Evolutionary conservation across 2,329 filamentous ascomycete genomes (phyloP).

Genomic region (Tothia fuscella): DNA sequence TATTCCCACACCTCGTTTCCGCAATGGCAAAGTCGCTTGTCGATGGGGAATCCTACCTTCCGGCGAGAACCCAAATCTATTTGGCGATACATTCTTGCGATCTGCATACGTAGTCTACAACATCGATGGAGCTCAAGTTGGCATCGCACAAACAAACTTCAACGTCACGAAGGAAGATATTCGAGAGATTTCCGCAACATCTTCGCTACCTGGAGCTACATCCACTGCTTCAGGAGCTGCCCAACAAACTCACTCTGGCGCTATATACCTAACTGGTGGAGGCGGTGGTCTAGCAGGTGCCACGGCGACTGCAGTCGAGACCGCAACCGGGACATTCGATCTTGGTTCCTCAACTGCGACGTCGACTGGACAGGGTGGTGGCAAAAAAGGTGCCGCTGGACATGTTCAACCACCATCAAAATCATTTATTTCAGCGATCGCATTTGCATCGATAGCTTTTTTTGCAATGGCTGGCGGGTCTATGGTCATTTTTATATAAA

Average conservation of each 20-base stretch:
- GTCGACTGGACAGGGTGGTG: neutral
- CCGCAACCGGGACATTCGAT: conserved; percentile 9
- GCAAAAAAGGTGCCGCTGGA: neutral
- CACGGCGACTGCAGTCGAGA: neutral
- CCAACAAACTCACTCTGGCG: conserved; percentile 6
- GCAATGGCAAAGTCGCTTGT: conserved; percentile 6
- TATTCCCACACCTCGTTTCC: conserved; percentile 3
- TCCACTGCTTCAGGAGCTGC: conserved; percentile 5
- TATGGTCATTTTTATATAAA: conserved; percentile 3
- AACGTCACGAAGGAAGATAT: conserved; percentile 40
- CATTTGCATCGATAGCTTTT: neutral
- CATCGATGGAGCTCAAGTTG: conserved; percentile 47
- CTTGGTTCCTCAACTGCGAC: conserved; percentile 5
- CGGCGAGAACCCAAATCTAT: conserved; percentile 34
- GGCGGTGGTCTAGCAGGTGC: neutral
- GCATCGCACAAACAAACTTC: conserved; percentile 49
- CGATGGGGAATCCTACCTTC: conserved; percentile 38
- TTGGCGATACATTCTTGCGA: conserved; percentile 52
- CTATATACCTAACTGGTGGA: conserved; percentile 1
- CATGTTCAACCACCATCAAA: neutral
- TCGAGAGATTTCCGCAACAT: conserved; percentile 40
- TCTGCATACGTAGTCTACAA: conserved; percentile 54
- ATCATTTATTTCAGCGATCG: neutral
- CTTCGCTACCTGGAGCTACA: conserved; percentile 40
- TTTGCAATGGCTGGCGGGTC: conserved; percentile 1